These are phyloP conservation scores for Thelephora ganbajun DNA, from an alignment of 768 basidiomycete species.

Conservation along the genomic window DNA sequence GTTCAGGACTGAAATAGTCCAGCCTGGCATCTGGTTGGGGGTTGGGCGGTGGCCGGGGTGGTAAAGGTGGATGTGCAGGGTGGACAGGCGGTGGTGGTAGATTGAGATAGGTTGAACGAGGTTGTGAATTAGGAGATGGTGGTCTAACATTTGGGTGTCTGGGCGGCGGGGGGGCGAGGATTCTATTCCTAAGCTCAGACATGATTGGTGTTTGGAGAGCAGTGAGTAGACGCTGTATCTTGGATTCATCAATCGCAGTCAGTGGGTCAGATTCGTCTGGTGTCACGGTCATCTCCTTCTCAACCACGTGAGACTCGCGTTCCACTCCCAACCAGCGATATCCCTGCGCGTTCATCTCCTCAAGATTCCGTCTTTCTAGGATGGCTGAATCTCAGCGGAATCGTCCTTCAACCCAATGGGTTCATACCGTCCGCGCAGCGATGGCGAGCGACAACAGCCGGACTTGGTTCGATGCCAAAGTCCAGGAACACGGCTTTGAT, in stretches of 20 bases:
- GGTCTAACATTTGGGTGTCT: background rate
- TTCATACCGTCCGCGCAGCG: conserved; percentile 44
- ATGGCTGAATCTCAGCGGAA: background rate
- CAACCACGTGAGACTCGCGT: too few relatives aligned
- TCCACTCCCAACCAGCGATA: too few relatives aligned
- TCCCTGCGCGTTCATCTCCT: too few relatives aligned
- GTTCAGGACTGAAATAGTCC: too few relatives aligned
- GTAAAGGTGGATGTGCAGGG: background rate
- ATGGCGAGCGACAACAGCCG: conserved; percentile 67
- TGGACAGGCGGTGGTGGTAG: background rate
- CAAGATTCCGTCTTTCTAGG: background rate
- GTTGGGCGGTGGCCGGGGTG: background rate
- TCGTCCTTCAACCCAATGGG: conserved; percentile 30
- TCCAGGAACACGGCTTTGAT: conserved; percentile 62
- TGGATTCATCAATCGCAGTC: too few relatives aligned
- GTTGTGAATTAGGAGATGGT: background rate
- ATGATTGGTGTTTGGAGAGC: too few relatives aligned
- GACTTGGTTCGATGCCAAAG: conserved; percentile 55
- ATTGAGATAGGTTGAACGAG: background rate
- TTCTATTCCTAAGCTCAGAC: too few relatives aligned
- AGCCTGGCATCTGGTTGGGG: too few relatives aligned
- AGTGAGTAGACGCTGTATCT: too few relatives aligned
- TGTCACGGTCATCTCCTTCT: too few relatives aligned
- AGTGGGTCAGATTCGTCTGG: too few relatives aligned
- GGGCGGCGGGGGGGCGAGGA: too few relatives aligned